A percentile compares a stretch with the other conserved stretches of the same genome.
Evolutionary conservation across 2,329 filamentous ascomycete species (phyloP).

Genomic region (Colletotrichum karsti): DNA sequence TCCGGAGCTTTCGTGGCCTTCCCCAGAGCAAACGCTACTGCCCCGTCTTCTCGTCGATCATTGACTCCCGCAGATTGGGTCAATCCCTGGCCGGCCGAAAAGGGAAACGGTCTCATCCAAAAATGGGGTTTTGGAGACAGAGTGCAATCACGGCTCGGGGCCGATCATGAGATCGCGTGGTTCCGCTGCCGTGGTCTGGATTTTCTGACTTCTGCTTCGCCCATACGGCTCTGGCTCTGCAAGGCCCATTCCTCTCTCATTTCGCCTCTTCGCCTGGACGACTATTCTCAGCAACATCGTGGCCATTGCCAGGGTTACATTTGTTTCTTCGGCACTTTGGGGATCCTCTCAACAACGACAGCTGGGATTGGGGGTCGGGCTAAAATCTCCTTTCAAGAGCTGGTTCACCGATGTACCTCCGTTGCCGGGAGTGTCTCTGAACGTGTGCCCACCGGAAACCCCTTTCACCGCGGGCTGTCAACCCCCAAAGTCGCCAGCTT

Average conservation of each 20-base stretch:
- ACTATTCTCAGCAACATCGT: not conserved
- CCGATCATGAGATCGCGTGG: slow-evolving; percentile 18
- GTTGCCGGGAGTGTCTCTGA: slow-evolving; percentile 2
- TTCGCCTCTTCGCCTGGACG: slow-evolving; percentile 1
- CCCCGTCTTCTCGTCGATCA: slow-evolving; percentile 24
- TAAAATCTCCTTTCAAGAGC: not conserved
- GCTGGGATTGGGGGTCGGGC: not conserved
- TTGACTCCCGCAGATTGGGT: slow-evolving; percentile 24
- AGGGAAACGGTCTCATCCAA: slow-evolving; percentile 11
- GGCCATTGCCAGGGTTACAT: not conserved
- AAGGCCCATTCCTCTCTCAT: not conserved
- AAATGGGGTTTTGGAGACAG: not conserved
- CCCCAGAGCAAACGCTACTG: slow-evolving; percentile 11
- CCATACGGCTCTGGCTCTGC: slow-evolving; percentile 1
- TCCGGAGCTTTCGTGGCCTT: slow-evolving; percentile 6
- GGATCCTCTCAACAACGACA: not conserved
- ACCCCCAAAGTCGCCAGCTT: not conserved
- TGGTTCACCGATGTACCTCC: slow-evolving; percentile 11
- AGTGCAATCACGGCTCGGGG: slow-evolving; percentile 11
- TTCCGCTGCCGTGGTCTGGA: slow-evolving; percentile 1
- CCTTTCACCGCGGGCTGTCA: not conserved
- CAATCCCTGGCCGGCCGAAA: slow-evolving; percentile 7
- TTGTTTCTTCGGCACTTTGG: slow-evolving; percentile 18
- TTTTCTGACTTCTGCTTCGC: not conserved
- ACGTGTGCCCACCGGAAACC: not conserved